A percentile compares a stretch with the other conserved stretches of the same genome.
These are phyloP conservation scores for Ophiostoma sp. DNA, from an alignment of 2,329 filamentous ascomycete genomes.

Conservation along the genomic window DNA sequence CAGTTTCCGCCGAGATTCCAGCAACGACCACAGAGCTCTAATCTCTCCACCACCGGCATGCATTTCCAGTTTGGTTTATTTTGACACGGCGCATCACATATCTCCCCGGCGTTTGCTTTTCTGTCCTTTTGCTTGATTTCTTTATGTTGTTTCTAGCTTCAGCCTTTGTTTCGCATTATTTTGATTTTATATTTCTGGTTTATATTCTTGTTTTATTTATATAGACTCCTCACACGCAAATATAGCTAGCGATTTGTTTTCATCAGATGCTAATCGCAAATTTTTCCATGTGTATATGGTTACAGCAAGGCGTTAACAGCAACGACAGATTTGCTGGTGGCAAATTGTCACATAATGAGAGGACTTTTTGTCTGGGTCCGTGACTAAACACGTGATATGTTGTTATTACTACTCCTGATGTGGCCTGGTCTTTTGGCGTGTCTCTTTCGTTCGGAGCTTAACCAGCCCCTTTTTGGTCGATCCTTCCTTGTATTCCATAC, in stretches of 20 bases:
- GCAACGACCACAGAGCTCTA: background rate
- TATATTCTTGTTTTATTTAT: background rate
- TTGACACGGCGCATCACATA: conserved; percentile 11
- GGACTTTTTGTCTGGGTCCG: too few relatives aligned
- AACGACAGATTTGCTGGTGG: too few relatives aligned
- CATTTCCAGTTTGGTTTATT: conserved; percentile 13
- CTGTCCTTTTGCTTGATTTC: background rate
- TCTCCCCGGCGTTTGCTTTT: conserved; percentile 12
- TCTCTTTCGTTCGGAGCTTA: background rate
- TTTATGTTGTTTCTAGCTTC: background rate
- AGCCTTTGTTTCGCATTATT: background rate
- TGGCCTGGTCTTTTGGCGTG: conserved; percentile 13
- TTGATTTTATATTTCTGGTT: background rate
- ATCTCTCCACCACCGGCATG: conserved; percentile 20
- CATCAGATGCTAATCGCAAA: background rate
- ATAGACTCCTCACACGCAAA: background rate
- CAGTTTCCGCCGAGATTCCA: background rate
- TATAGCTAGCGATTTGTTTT: conserved; percentile 7
- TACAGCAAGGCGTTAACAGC: too few relatives aligned
- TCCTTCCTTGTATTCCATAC: background rate
- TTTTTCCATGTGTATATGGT: too few relatives aligned
- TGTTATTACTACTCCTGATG: background rate
- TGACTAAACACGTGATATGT: background rate
- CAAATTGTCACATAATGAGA: too few relatives aligned
- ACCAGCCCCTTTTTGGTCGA: background rate